phyloP scores from a whole-genome alignment of 2,329 filamentous ascomycete genomes.

The Penicillium sp. region DNA sequence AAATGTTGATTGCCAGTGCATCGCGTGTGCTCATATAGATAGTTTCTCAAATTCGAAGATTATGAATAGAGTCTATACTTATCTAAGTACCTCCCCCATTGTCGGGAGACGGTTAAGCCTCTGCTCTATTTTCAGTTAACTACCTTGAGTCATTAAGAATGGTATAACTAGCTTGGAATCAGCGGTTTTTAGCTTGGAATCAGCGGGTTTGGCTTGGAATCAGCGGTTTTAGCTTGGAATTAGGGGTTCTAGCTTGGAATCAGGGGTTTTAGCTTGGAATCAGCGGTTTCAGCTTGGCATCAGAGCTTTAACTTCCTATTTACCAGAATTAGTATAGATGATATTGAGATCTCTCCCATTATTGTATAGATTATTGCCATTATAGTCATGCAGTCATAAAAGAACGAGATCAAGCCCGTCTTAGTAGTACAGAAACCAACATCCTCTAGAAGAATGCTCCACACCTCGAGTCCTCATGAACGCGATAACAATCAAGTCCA shows the following conservation, averaged over 20 bases:
- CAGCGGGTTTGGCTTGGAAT: too few species aligned
- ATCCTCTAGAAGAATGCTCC: constrained; percentile 35
- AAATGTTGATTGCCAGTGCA: constrained; percentile 61
- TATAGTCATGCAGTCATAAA: constrained; percentile 18
- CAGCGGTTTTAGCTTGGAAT: too few species aligned
- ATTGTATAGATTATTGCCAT: constrained; percentile 15
- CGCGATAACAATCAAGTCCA: constrained; percentile 45
- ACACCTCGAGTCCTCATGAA: constrained; percentile 46
- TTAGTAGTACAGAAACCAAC: constrained; percentile 10
- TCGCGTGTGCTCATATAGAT: neutral
- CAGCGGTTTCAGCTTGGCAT: too few species aligned
- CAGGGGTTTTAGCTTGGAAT: too few species aligned
- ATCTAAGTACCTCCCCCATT: neutral
- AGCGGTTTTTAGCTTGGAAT: too few species aligned
- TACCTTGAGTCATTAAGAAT: too few species aligned
- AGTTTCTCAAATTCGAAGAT: neutral
- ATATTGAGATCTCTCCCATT: constrained; percentile 3
- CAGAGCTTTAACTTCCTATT: too few species aligned
- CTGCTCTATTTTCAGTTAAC: too few species aligned
- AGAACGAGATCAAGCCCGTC: neutral
- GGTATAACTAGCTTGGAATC: too few species aligned
- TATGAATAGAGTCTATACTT: neutral
- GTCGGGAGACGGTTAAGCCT: too few species aligned
- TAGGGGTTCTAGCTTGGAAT: too few species aligned
- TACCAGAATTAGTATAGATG: neutral